Evolutionary conservation across 257 asterid genomes (phyloP), one percentile per base, ranked within the genome.

Genomic region (Scutellaria galericulata): DNA sequence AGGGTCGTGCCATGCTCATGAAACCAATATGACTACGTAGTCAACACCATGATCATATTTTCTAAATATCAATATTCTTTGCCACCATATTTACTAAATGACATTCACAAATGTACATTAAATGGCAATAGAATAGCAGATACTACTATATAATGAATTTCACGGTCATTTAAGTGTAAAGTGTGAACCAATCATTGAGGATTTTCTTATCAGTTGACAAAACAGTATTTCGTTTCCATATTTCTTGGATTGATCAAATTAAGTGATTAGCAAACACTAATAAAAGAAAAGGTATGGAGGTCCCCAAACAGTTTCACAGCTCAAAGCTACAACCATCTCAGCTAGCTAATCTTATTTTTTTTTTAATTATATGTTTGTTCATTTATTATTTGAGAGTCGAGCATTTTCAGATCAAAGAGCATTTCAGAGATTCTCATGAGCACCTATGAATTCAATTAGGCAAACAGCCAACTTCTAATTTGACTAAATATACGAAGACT

Each of bases 1-100:
- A 67, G 56, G 39, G 27, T 73, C 67, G 13, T 48, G 66, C 57
- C 15, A 58, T 66, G 40, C 57, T 50, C 44, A 55, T 45, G 77
- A 54, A 46, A 73, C 63, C 42, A 60, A 72, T 58, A 72, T 11
- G 58, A 31, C 15, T 3, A 50, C 56, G 61, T 27, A 61, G 50
- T 31, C 57, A 52, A 18, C 20, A 10, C 5, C 50, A 6, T n/a
- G 40, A 18, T 39, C 73, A 40, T 13, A 57, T 9, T 15, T 22
- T 53, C 54, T 31, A 8, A 1, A 48, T 7, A 41, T 46, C 9
- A 54, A 42, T 14, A 64, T 13, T 61, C 7, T 64, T 5, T 11
- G 9, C 14, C 12, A 31, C 63, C 35, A 11, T 1, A 13, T 45
- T 5, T 14, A 2, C 40, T 1, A 52, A 31, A 45, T 56, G 27